Percentiles rank a stretch among this genome's conserved stretches.
phyloP scores from a whole-genome alignment of 2,329 filamentous ascomycete genomes.

The Penicillium sp. region DNA sequence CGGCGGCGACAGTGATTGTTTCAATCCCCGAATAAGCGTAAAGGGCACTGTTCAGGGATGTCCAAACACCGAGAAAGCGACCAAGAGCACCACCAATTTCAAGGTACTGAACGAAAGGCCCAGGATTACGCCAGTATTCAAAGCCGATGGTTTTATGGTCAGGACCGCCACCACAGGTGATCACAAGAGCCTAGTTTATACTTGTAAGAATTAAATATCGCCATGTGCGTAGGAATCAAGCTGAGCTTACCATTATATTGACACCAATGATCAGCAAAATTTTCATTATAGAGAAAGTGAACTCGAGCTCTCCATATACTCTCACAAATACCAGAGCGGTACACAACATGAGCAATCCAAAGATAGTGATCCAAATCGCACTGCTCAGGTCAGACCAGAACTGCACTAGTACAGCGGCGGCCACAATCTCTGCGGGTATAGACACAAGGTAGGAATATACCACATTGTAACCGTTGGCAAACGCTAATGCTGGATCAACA shows the following conservation, averaged over 20 bases:
- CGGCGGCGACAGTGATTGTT: conserved; percentile 7
- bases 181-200: neutral
- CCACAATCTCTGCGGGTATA: conserved; percentile 4
- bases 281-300: conserved; percentile 7
- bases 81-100: conserved; percentile 2
- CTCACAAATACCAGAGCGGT: neutral
- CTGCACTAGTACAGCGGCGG: conserved; percentile 1
- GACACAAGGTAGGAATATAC: conserved; percentile 1
- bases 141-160: conserved; percentile 9
- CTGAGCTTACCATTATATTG: neutral
- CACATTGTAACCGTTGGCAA: conserved; percentile 11
- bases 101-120: conserved; percentile 8
- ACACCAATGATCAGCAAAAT: conserved; percentile 11
- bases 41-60: conserved; percentile 1
- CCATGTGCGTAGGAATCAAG: neutral
- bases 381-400: conserved; percentile 1
- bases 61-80: conserved; percentile 14
- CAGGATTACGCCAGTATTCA: conserved; percentile 10
- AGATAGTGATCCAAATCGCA: conserved; percentile 1
- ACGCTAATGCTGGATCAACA: conserved; percentile 9
- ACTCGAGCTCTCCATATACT: neutral
- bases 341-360: conserved; percentile 3
- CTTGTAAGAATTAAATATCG: neutral
- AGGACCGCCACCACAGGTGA: conserved; percentile 8
- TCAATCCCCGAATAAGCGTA: conserved; percentile 10